These are phyloP conservation scores for Cystoderma amianthinum DNA, from an alignment of 768 basidiomycete genomes.

Conservation along the genomic window DNA sequence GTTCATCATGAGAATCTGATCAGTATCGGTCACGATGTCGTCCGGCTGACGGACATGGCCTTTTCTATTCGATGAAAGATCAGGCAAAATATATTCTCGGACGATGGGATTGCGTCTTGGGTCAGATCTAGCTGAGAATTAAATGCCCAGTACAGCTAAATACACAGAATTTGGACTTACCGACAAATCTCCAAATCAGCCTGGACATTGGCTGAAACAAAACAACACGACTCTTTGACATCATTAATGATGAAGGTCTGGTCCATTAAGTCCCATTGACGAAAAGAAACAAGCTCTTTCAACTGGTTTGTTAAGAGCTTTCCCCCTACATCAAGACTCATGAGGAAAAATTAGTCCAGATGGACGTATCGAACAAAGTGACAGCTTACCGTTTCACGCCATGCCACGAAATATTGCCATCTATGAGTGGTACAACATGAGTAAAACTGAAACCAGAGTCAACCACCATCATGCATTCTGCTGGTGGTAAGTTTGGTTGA, in stretches of 20 bases:
- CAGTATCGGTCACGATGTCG: conserved; percentile 46
- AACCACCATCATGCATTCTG: conserved; percentile 78
- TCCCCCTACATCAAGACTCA: conserved; percentile 90
- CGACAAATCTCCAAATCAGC: conserved; percentile 71
- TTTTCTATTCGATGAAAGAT: conserved; percentile 63
- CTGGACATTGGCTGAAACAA: conserved; percentile 68
- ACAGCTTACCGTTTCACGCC: conserved; percentile 70
- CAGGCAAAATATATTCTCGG: conserved; percentile 87
- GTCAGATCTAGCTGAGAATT: conserved; percentile 31
- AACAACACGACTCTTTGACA: conserved; percentile 88
- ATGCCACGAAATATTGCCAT: conserved; percentile 67
- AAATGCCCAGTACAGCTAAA: conserved; percentile 1
- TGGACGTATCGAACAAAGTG: conserved; percentile 6
- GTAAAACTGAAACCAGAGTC: conserved; percentile 95
- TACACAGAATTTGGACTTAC: conserved; percentile 36
- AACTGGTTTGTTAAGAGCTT: conserved; percentile 94
- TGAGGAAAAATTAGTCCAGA: conserved; percentile 9
- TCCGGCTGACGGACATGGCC: conserved; percentile 49
- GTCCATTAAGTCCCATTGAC: conserved; percentile 99
- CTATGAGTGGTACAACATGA: conserved; percentile 80
- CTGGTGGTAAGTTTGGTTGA: conserved; percentile 34
- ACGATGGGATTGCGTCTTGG: conserved; percentile 62
- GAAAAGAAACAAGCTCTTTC: conserved; percentile 88
- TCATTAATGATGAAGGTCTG: conserved; percentile 91
- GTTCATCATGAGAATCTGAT: conserved; percentile 77